A percentile compares a stretch with the other conserved stretches of the same genome.
These are phyloP conservation scores for Nemania sp. DNA, from an alignment of 2,329 filamentous ascomycete genomes.

Conservation along the genomic window DNA sequence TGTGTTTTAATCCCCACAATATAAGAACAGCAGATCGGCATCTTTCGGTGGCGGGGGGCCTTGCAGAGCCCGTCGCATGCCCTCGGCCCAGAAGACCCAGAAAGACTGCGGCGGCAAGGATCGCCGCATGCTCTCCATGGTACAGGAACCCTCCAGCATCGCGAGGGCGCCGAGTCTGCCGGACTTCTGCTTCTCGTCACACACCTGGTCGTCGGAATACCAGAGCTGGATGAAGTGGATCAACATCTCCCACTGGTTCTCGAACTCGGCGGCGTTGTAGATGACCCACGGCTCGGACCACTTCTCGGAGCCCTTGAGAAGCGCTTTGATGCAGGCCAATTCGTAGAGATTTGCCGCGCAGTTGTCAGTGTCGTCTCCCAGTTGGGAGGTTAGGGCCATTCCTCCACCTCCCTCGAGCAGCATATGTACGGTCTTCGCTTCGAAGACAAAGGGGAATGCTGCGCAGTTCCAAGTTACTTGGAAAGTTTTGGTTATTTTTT, in stretches of 20 bases:
- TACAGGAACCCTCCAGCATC: neutral
- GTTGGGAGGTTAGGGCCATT: neutral
- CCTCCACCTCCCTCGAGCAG: neutral
- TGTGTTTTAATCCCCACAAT: no score
- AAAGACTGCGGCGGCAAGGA: neutral
- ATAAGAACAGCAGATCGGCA: no score
- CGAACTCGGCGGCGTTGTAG: neutral
- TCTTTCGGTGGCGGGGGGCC: no score
- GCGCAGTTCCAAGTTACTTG: no score
- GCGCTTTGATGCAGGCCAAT: neutral
- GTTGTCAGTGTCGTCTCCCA: rapidly evolving
- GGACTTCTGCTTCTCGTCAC: no score
- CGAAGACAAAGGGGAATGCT: no score
- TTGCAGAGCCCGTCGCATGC: slow-evolving; percentile 3
- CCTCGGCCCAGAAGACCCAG: slow-evolving; percentile 3
- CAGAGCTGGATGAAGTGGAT: neutral
- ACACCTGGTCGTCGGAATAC: neutral
- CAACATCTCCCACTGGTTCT: neutral
- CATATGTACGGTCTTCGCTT: no score
- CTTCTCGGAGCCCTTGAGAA: neutral
- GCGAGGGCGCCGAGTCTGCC: no score
- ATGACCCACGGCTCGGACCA: slow-evolving; percentile 2
- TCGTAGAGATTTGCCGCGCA: neutral
- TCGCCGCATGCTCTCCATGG: neutral
- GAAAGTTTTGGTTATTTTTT: no score